Conservation (phyloP, 2,329 filamentous ascomycete species). For the Cadophora malorum region DNA sequence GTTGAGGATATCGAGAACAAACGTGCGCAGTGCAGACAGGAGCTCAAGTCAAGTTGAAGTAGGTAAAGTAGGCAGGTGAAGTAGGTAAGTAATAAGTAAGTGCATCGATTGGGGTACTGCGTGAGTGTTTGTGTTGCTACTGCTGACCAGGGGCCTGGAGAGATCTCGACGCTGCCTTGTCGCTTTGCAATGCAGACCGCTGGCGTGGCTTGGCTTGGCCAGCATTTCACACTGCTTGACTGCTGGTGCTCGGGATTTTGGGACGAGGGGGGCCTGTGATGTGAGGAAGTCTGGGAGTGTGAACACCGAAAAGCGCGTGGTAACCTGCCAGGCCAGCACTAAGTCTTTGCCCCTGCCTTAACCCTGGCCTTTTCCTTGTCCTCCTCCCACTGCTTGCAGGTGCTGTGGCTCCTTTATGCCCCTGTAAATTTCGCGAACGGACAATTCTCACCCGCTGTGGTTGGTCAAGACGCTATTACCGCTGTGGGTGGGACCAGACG, state of each 20-base stretch:
- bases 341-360: slow-evolving; percentile 2
- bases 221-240: neutral
- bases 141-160: slow-evolving; percentile 8
- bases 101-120: slow-evolving; percentile 10
- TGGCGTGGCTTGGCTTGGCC: neutral
- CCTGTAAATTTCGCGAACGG: slow-evolving; percentile 10
- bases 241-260: slow-evolving; percentile 16
- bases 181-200: slow-evolving; percentile 15
- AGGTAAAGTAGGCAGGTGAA: slow-evolving; percentile 13
- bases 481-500: slow-evolving; percentile 11
- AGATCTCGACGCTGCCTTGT: slow-evolving; percentile 14
- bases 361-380: slow-evolving; percentile 4
- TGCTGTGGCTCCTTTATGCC: slow-evolving; percentile 12
- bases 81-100: slow-evolving; percentile 4
- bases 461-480: slow-evolving; percentile 8
- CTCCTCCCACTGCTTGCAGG: neutral
- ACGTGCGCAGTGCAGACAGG: neutral
- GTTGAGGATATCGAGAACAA: neutral
- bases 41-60: neutral
- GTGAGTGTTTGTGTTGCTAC: slow-evolving; percentile 10
- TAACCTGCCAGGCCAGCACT: neutral
- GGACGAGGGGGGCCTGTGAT: neutral
- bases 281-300: neutral
- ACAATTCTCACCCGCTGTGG: neutral
- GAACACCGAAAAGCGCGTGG: neutral